Evolutionary conservation across 108 stramenopile genomes (phyloP), one percentile per base, ranked within the genome.

Genomic region (Nitzschia palea): DNA sequence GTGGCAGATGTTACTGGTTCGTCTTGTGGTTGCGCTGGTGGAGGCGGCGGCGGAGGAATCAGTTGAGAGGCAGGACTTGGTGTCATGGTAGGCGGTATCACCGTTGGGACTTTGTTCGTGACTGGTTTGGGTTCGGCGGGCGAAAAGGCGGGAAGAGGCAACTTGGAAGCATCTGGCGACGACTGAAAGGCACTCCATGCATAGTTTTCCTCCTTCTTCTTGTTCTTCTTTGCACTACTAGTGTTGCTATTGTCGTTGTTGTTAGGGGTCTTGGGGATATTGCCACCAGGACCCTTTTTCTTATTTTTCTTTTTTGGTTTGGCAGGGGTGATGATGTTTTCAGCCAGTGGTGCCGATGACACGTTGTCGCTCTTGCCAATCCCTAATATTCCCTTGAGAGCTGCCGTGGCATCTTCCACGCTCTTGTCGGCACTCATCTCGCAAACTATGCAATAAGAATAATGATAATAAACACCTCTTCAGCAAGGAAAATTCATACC

Each of bases 181-280:
- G 86, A 86, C 55, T 92, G 90, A 70, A 89, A 92, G 0, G 90
- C 90, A 50, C 83, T 85, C 90, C 90, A 92, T 4, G 90, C 90
- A 71, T 79, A 92, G 60, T 85, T 87, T 33, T 61, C 60, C 2
- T 67, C 33, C 3, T 37, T 61, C 3, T 26, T 31, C 17, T 64
- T 61, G 17, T 44, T 44, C 27, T 62, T 32, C 33, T 36, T 47
- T 14, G 50, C 44, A 4, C 18, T 55, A n/a, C 3, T 43, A 56
- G 32, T 28, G 27, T 15, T 4, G 8, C n/a, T 50, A 22, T 32
- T 36, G 33, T 45, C 25, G 28, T 63, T 71, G 52, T 45, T 63
- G 15, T 68, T n/a, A 30, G 43, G 55, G 0, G 8, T 8, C 51
- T 62, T 61, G n/a, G n/a, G n/a, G n/a, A n/a, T n/a, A n/a, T n/a